phyloP scores from a whole-genome alignment of 202 grass and related monocot genomes.

The Digitaria exilis region DNA sequence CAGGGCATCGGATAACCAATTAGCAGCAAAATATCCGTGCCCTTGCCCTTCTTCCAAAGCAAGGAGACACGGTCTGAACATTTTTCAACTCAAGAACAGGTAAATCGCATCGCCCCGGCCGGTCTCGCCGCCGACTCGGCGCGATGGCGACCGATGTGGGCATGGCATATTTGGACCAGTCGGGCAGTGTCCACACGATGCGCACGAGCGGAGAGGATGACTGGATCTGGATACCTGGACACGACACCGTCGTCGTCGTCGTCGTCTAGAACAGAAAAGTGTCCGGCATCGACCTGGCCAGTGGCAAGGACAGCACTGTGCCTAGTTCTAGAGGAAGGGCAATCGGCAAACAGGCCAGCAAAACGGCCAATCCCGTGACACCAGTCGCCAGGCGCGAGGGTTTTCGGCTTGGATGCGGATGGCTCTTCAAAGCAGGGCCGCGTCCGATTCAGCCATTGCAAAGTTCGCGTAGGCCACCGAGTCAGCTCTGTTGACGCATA shows the following conservation, averaged over 20 bases:
- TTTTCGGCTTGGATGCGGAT: too few species aligned
- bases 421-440: background rate
- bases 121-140: background rate
- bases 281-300: background rate
- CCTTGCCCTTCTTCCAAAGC: background rate
- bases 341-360: too few species aligned
- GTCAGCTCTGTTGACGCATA: background rate
- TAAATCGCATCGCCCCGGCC: background rate
- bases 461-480: background rate
- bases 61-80: background rate
- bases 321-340: background rate
- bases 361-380: too few species aligned
- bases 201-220: slow-evolving; percentile 12
- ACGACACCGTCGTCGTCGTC: background rate
- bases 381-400: too few species aligned
- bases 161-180: background rate
- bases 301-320: background rate
- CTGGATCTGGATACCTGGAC: background rate
- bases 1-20: too few species aligned
- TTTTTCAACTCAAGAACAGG: background rate
- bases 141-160: background rate
- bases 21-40: background rate
- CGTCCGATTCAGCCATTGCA: background rate
- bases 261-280: slow-evolving; percentile 5
- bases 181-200: background rate